A percentile compares a stretch with the other conserved stretches of the same genome.
Conservation (phyloP, 2,329 filamentous ascomycete species). For the Huntiella bhutanensis region DNA sequence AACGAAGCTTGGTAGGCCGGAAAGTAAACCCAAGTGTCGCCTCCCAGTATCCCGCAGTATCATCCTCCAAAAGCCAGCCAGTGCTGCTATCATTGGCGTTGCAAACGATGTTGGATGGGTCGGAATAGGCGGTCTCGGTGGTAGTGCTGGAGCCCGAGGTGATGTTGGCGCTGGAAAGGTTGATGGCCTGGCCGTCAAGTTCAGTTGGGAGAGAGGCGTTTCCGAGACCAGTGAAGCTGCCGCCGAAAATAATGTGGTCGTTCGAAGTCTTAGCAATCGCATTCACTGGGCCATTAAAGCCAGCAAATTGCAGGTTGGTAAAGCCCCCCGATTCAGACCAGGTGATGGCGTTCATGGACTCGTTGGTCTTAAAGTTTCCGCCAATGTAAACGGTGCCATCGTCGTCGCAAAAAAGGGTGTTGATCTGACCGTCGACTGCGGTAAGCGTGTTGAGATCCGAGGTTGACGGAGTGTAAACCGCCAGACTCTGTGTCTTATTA, state of each 20-base stretch:
- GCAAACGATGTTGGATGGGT: slow-evolving; percentile 71
- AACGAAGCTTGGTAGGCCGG: slow-evolving; percentile 63
- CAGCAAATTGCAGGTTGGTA: slow-evolving; percentile 70
- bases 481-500: slow-evolving; percentile 57
- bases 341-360: slow-evolving; percentile 77
- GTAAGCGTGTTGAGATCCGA: slow-evolving; percentile 51
- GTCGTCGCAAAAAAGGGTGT: slow-evolving; percentile 64
- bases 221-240: slow-evolving; percentile 70
- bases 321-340: slow-evolving; percentile 54
- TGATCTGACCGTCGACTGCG: slow-evolving; percentile 71
- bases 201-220: slow-evolving; percentile 49
- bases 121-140: slow-evolving; percentile 42
- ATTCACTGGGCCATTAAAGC: slow-evolving; percentile 82
- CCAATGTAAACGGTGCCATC: slow-evolving; percentile 74
- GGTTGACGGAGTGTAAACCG: slow-evolving; percentile 58
- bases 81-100: slow-evolving; percentile 48
- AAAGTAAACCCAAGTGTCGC: slow-evolving; percentile 72
- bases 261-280: slow-evolving; percentile 66
- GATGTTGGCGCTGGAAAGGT: slow-evolving; percentile 61
- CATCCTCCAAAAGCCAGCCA: slow-evolving; percentile 60
- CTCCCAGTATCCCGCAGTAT: slow-evolving; percentile 61
- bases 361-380: slow-evolving; percentile 59
- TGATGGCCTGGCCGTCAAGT: slow-evolving; percentile 62
- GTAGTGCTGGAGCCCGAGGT: slow-evolving; percentile 45
- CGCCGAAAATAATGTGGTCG: slow-evolving; percentile 81